phyloP scores from a whole-genome alignment of 148 eudicot genomes.

The Nepenthes mirabilis region DNA sequence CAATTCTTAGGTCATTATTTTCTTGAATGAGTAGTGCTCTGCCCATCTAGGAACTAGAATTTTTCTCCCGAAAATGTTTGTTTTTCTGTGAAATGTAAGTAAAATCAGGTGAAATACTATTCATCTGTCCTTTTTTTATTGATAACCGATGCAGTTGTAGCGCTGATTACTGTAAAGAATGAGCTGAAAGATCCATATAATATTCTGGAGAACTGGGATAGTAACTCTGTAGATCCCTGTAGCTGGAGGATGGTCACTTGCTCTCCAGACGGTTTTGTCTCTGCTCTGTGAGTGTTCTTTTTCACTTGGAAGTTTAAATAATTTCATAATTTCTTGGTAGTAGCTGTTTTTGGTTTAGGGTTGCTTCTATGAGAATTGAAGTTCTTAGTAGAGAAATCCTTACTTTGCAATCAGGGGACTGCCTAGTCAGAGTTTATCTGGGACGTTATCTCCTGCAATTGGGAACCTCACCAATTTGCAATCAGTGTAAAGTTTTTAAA shows the following conservation, averaged over 20 bases:
- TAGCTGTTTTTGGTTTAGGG: no score
- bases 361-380: no score
- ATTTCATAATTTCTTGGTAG: no score
- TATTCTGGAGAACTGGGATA: constrained; percentile 79
- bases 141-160: constrained; percentile 54
- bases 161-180: constrained; percentile 61
- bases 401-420: constrained; percentile 42
- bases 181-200: constrained; percentile 57
- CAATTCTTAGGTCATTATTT: no score
- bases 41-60: no score
- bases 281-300: constrained; percentile 50
- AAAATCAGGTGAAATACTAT: not conserved
- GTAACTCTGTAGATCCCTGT: constrained; percentile 84
- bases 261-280: constrained; percentile 51
- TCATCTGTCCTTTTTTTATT: not conserved
- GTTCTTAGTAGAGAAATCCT: not conserved
- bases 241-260: constrained; percentile 95
- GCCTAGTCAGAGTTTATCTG: constrained; percentile 80
- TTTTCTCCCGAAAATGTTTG: no score
- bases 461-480: constrained; percentile 75
- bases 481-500: constrained; percentile 44
- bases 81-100: no score
- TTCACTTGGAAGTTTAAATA: no score
- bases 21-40: no score
- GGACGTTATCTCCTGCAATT: constrained; percentile 68